A percentile compares a stretch with the other conserved stretches of the same genome.
These are phyloP conservation scores for Termitomyces sp. DNA, from an alignment of 768 basidiomycete species.

Conservation along the genomic window DNA sequence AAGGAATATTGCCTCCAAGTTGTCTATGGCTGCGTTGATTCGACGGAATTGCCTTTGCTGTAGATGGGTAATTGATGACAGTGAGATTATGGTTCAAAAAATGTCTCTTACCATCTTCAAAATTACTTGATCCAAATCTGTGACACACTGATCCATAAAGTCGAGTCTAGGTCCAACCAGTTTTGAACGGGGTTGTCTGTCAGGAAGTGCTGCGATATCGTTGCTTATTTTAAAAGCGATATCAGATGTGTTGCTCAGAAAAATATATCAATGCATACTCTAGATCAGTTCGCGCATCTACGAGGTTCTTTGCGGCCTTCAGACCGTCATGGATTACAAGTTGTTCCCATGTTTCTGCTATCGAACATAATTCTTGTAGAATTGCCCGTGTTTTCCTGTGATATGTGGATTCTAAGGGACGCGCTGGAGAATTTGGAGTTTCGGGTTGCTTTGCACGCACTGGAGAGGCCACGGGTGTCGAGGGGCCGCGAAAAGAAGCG, in stretches of 20 bases:
- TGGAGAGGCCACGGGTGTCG: conserved; percentile 67
- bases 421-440: conserved; percentile 39
- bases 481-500: conserved; percentile 76
- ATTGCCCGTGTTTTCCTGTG: conserved; percentile 72
- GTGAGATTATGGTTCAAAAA: not conserved
- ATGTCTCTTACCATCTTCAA: conserved; percentile 54
- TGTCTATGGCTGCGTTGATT: conserved; percentile 60
- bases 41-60: conserved; percentile 69
- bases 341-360: conserved; percentile 77
- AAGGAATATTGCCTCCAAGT: conserved; percentile 53
- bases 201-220: conserved; percentile 48
- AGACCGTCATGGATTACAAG: conserved; percentile 75
- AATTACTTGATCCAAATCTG: conserved; percentile 51
- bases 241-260: not conserved
- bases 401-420: conserved; percentile 64
- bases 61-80: not conserved
- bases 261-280: conserved; percentile 47
- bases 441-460: conserved; percentile 36
- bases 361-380: conserved; percentile 60
- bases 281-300: conserved; percentile 79
- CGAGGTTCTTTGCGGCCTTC: conserved; percentile 62
- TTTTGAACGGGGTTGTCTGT: conserved; percentile 48
- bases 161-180: conserved; percentile 62
- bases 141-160: conserved; percentile 61
- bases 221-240: conserved; percentile 41